Evolutionary conservation across 139 green algal genomes (phyloP), one percentile per base, ranked within the genome.

Genomic region (Penium margaritaceum): DNA sequence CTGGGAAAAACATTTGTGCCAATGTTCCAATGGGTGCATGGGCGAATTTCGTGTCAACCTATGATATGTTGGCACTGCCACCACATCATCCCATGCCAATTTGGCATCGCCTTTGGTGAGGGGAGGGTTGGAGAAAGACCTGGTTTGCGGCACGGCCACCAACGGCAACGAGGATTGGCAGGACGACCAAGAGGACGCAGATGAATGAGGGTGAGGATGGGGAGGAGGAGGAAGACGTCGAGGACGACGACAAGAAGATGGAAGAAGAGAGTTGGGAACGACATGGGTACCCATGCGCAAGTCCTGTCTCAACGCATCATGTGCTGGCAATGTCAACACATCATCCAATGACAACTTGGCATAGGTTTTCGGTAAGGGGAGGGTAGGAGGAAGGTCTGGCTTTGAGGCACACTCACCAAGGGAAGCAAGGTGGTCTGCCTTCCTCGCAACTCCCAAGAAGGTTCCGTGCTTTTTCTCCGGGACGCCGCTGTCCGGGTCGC

Each of bases 361-460:
- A n/a, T n/a, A n/a, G n/a, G n/a, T n/a, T n/a, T n/a, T n/a, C n/a
- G n/a, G n/a, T n/a, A n/a, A n/a, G n/a, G n/a, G n/a, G n/a, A n/a
- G n/a, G n/a, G n/a, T n/a, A n/a, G n/a, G n/a, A 55, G 44, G 19
- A 55, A 34, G 15, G 0, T 1, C 41, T 51, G 41, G 12, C 7
- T 21, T 21, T 24, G 19, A 55, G 2, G 2, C 47, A 7, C 9
- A 15, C 72, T 63, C 77, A 5, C 95, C 95, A 64, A 99, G 81
- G 0, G 27, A 14, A 46, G 86, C 58, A 21, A 99, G 76, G 83
- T 98, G 94, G 75, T 95, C 88, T 34, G 96, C 86, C 70, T 85
- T 85, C 74, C 96, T 87, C 29, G 90, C 74, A 33, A 97, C 71
- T 14, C 89, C 94, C 24, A 79, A 65, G 75, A 92, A 99, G 0